A percentile compares a stretch with the other conserved stretches of the same genome.
phyloP scores from a whole-genome alignment of 148 eudicot genomes.

The Polygonum aviculare region DNA sequence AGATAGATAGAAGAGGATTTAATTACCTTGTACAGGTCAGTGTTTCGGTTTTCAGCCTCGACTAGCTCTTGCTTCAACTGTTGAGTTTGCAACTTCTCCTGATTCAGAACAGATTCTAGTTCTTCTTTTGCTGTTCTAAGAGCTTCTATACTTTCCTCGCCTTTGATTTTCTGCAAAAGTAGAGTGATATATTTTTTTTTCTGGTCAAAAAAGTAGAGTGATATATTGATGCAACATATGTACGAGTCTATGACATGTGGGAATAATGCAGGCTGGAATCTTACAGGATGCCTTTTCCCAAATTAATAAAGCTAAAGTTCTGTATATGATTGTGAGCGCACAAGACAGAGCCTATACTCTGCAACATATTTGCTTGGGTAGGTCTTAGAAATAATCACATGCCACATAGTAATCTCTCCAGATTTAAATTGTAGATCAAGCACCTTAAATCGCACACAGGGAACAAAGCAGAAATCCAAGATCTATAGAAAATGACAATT shows the following conservation, averaged over 20 bases:
- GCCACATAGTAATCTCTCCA: constrained; percentile 16
- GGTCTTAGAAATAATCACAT: neutral
- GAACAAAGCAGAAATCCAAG: constrained; percentile 4
- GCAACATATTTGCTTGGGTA: neutral
- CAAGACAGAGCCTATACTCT: neutral
- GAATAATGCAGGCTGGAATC: neutral
- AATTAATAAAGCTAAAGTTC: neutral
- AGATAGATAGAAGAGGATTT: neutral
- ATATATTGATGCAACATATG: neutral
- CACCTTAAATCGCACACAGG: constrained; percentile 51
- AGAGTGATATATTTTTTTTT: neutral
- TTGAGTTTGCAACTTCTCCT: constrained; percentile 43
- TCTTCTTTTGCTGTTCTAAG: constrained; percentile 72
- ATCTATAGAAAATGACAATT: constrained; percentile 7
- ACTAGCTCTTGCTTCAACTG: constrained; percentile 72
- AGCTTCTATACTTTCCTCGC: constrained; percentile 33
- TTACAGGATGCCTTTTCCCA: neutral
- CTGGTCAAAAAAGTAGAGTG: constrained; percentile 2
- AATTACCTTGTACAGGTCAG: constrained; percentile 76
- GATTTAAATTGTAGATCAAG: constrained; percentile 60
- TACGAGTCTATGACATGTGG: neutral
- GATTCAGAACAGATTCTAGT: constrained; percentile 49
- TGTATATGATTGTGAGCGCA: neutral
- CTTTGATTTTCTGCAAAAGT: constrained; percentile 40
- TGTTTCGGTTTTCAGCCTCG: constrained; percentile 66